Base-by-base conservation (phyloP, 495 filamentous ascomycete genomes). In the Penicillium parvum region DNA sequence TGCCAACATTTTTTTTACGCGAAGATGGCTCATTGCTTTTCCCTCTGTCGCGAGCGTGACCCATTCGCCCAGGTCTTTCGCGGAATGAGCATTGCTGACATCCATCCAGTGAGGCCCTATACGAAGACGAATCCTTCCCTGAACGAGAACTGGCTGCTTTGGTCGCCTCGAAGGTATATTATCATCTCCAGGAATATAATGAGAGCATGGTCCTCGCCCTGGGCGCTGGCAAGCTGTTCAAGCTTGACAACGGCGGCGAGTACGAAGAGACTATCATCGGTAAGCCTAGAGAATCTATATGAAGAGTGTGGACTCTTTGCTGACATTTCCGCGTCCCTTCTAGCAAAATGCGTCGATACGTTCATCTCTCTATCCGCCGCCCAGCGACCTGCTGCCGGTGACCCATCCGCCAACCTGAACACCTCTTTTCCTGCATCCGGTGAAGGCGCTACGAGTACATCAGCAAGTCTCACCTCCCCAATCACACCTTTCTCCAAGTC, bases 171-270 rank as follows among this genome's bases (percentile, higher is more conserved):
- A 97, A 97, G 74, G 88, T 97, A 50, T 99, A 97, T 68, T 99
- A 96, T 62, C 91, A 99, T 60, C 81, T 99, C 33, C 87, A 94
- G 69, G 94, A 95, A 67, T 97, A 97, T 70, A 90, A 96, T 60
- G 92, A 97, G 76, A 95, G 90, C 65, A 97, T 99, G 94, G 84
- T 86, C 16, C 96, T 99, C 68, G 94, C 94, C 37, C 78, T 99
- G 9, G 90, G 88, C 22, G 91, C 94, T 14, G 94, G 94, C 26
- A 90, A 96, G 53, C 77, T 96, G 17, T 96, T 99, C 73, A 83
- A 92, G 71, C 75, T 99, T 43, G 86, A 96, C 49, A 79, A 83
- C 40, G 83, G 85, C 35, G 88, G 90, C 61, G 94, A 99, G 74
- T 99, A 94, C 61, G 94, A 97, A 63, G 90, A 99, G 71, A 99